Evolutionary conservation across 345 rosid genomes (phyloP).

Genomic region (Brassica rapa): DNA sequence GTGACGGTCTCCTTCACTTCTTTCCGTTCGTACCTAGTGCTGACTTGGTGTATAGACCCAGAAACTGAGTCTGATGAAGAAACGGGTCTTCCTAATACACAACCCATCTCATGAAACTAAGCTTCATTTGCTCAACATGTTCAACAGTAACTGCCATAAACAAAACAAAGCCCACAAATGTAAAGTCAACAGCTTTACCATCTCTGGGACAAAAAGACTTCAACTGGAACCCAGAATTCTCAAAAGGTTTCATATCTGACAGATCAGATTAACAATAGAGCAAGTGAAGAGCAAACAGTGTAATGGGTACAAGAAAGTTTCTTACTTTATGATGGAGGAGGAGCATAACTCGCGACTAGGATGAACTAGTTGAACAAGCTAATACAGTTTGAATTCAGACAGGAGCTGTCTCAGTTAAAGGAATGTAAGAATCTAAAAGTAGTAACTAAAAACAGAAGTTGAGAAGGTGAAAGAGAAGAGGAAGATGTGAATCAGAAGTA

Average conservation of each 20-base stretch:
- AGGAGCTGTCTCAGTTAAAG: not conserved
- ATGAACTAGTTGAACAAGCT: not conserved
- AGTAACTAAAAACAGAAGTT: not conserved
- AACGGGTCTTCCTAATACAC: constrained; percentile 25
- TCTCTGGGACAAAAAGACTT: not conserved
- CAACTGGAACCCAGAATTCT: not conserved
- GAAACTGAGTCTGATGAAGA: constrained; percentile 8
- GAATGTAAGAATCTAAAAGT: not conserved
- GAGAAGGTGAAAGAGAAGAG: not conserved
- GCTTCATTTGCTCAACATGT: constrained; percentile 12
- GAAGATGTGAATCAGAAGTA: not conserved
- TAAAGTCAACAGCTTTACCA: not conserved
- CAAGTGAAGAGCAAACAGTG: not conserved
- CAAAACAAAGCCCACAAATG: not conserved
- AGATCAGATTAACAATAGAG: not conserved
- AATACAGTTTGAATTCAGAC: not conserved
- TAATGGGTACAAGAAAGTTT: not conserved
- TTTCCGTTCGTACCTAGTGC: not conserved
- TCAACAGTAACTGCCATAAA: not conserved
- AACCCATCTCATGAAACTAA: constrained; percentile 21
- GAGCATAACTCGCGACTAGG: not conserved
- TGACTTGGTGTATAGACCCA: constrained; percentile 12
- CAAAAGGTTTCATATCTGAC: not conserved
- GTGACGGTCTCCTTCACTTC: constrained; percentile 8
- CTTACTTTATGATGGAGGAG: not conserved